Conservation (phyloP, 208 protist species). For the Crithidia brevicula region DNA sequence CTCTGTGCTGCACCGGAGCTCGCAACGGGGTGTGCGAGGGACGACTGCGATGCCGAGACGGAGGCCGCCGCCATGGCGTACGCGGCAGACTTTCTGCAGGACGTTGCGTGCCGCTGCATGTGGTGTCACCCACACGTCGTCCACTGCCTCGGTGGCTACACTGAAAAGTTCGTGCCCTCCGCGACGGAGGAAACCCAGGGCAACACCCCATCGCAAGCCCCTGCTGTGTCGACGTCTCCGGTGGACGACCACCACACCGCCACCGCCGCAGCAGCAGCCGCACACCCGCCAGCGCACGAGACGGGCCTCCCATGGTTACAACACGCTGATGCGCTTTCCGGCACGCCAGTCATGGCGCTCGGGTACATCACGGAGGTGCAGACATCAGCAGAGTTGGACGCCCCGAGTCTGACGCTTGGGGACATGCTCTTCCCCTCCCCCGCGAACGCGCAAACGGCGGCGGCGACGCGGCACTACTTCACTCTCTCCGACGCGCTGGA, state of each 20-base stretch:
- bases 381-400: background rate
- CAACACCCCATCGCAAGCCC: no score
- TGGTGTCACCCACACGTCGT: conserved; percentile 78
- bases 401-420: conserved; percentile 27
- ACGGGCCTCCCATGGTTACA: conserved; percentile 18
- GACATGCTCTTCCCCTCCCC: conserved; percentile 49
- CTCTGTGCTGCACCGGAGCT: background rate
- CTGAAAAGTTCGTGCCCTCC: conserved; percentile 46
- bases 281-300: background rate
- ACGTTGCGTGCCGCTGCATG: conserved; percentile 43
- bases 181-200: background rate
- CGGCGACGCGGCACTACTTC: conserved; percentile 42
- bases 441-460: conserved; percentile 22
- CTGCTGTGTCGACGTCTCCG: no score
- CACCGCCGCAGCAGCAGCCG: background rate
- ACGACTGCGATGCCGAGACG: conserved; percentile 9
- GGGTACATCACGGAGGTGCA: conserved; percentile 44
- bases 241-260: no score
- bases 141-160: conserved; percentile 62
- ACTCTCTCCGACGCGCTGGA: conserved; percentile 44
- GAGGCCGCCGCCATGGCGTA: conserved; percentile 24
- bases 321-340: background rate
- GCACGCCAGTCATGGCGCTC: conserved; percentile 37
- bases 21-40: background rate
- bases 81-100: conserved; percentile 59